These are phyloP conservation scores for Trematosphaeria pertusa DNA, from an alignment of 2,329 filamentous ascomycete species.

Conservation along the genomic window DNA sequence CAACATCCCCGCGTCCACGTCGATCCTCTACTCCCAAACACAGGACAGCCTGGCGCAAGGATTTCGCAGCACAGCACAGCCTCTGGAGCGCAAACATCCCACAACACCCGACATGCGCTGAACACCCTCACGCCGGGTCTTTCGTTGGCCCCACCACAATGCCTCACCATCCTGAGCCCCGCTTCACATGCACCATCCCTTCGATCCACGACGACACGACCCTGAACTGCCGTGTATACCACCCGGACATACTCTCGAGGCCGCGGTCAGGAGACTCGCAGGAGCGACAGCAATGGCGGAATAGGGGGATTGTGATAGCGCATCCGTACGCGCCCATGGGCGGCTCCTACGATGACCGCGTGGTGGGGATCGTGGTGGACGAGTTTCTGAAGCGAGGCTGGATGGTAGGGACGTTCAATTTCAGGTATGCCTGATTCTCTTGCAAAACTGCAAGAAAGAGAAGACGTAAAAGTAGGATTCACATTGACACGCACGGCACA, in stretches of 20 bases:
- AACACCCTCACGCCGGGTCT: conserved; percentile 26
- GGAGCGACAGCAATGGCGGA: conserved; percentile 36
- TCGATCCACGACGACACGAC: conserved; percentile 79
- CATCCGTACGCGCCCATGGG: conserved; percentile 92
- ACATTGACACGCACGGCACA: too few relatives aligned
- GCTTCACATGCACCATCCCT: conserved; percentile 75
- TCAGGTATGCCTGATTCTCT: conserved; percentile 66
- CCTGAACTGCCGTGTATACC: conserved; percentile 84
- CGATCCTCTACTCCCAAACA: too few relatives aligned
- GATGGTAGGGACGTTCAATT: conserved; percentile 89
- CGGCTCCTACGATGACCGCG: conserved; percentile 81
- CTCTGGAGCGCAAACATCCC: too few relatives aligned
- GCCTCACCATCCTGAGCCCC: conserved; percentile 37
- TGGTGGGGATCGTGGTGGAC: conserved; percentile 71
- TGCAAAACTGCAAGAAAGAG: not conserved
- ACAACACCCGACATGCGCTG: conserved; percentile 31
- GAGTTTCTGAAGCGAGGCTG: conserved; percentile 74
- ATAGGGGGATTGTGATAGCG: conserved; percentile 71
- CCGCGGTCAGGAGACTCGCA: conserved; percentile 2
- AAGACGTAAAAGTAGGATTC: too few relatives aligned
- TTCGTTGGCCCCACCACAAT: conserved; percentile 27
- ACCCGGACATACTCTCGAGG: conserved; percentile 50
- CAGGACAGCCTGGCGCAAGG: too few relatives aligned
- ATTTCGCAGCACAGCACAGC: too few relatives aligned
- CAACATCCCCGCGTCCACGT: too few relatives aligned